Percentiles rank a stretch among this genome's conserved stretches.
Evolutionary conservation across 2,329 filamentous ascomycete species (phyloP).

Genomic region (Cladorrhinum sp.): DNA sequence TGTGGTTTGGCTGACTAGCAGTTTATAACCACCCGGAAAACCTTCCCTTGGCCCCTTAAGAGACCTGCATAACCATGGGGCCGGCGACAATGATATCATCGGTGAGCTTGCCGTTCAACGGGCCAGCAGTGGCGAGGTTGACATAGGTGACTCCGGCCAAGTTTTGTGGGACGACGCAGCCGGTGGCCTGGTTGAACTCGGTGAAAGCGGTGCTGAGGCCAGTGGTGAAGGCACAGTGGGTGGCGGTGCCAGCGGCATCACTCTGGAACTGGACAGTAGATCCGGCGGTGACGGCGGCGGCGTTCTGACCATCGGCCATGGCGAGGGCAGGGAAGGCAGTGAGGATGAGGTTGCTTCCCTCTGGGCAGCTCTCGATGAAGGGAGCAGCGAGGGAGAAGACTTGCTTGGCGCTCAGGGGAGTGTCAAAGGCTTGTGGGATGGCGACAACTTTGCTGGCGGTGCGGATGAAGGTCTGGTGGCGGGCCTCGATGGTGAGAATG

Average conservation of each 20-base stretch:
- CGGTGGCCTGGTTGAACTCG: slow-evolving; percentile 49
- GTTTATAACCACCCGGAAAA: not conserved
- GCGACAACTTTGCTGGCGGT: slow-evolving; percentile 54
- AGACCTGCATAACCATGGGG: slow-evolving; percentile 55
- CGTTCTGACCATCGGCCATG: slow-evolving; percentile 45
- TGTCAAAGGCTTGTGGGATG: slow-evolving; percentile 68
- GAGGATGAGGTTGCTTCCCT: slow-evolving; percentile 61
- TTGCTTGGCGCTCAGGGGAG: slow-evolving; percentile 62
- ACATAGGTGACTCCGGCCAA: slow-evolving; percentile 65
- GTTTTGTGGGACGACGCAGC: slow-evolving; percentile 60
- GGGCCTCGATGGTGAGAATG: slow-evolving; percentile 70
- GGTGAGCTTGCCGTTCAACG: slow-evolving; percentile 49
- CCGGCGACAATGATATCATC: slow-evolving; percentile 66
- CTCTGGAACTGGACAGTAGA: slow-evolving; percentile 48
- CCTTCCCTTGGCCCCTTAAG: slow-evolving; percentile 32
- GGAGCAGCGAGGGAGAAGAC: slow-evolving; percentile 71
- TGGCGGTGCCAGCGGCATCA: slow-evolving; percentile 48
- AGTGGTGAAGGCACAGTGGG: slow-evolving; percentile 66
- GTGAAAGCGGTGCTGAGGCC: slow-evolving; percentile 62
- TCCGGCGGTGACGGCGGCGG: slow-evolving; percentile 40
- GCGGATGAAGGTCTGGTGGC: slow-evolving; percentile 72
- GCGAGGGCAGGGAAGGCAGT: slow-evolving; percentile 59
- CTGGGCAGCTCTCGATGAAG: slow-evolving; percentile 69
- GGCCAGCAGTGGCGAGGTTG: slow-evolving; percentile 56
- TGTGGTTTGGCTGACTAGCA: not conserved